Conservation (phyloP, 495 filamentous ascomycete species). For the Lepraria neglecta region DNA sequence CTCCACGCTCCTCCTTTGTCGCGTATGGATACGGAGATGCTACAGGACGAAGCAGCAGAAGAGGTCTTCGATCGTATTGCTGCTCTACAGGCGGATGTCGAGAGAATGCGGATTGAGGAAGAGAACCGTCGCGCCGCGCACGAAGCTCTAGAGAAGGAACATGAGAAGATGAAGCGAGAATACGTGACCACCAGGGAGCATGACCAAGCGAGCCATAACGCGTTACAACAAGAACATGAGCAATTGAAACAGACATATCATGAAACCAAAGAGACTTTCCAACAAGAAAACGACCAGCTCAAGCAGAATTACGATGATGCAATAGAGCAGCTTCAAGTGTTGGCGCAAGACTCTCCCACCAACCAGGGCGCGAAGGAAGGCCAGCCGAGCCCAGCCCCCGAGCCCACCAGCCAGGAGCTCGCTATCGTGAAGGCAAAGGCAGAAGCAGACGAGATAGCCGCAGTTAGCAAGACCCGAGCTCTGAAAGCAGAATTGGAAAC, state of each 20-base stretch:
- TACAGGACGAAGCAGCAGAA: slow-evolving; percentile 20
- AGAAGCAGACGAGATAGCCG: slow-evolving; percentile 35
- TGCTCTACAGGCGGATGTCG: slow-evolving; percentile 27
- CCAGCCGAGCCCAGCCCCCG: not conserved
- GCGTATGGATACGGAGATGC: slow-evolving; percentile 18
- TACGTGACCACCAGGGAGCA: slow-evolving; percentile 13
- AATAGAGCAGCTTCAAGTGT: slow-evolving; percentile 13
- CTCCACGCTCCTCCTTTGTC: slow-evolving; percentile 19
- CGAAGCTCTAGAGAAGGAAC: slow-evolving; percentile 13
- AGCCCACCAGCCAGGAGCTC: not conserved
- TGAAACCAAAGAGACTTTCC: slow-evolving; percentile 14
- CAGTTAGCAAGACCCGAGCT: slow-evolving; percentile 24
- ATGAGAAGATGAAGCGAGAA: slow-evolving; percentile 13
- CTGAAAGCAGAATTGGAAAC: slow-evolving; percentile 10
- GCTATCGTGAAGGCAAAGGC: slow-evolving; percentile 19
- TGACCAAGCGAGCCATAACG: not conserved
- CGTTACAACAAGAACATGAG: slow-evolving; percentile 7
- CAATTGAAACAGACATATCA: not conserved
- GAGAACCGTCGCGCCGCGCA: slow-evolving; percentile 13
- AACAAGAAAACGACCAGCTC: slow-evolving; percentile 31
- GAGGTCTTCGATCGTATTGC: slow-evolving; percentile 27
- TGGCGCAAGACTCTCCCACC: slow-evolving; percentile 3
- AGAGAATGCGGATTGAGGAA: slow-evolving; percentile 22
- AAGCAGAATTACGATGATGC: slow-evolving; percentile 11
- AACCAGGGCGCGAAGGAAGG: not conserved